Evolutionary conservation across 2,329 filamentous ascomycete genomes (phyloP).

Genomic region (Calonectria montana): DNA sequence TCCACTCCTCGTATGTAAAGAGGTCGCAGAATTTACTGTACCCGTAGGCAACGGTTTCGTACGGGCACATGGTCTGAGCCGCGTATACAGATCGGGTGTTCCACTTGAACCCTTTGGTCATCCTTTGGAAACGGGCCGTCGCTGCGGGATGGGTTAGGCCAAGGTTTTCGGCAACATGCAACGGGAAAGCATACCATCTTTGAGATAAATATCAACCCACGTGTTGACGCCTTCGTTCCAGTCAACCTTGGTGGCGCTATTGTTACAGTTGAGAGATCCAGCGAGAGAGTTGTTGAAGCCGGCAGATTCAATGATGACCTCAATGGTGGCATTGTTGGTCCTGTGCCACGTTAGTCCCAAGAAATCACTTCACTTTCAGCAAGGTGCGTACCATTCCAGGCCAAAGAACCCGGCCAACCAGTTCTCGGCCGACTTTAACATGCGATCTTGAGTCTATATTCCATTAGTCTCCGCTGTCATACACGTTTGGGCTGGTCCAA

Average conservation of each 20-base stretch:
- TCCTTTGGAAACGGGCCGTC: conserved; percentile 66
- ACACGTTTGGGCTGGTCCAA: background rate
- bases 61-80: conserved; percentile 79
- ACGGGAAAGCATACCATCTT: conserved; percentile 57
- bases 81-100: conserved; percentile 72
- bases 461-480: conserved; percentile 22
- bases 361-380: no score
- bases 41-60: conserved; percentile 81
- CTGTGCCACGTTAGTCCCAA: conserved; percentile 40
- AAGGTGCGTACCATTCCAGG: conserved; percentile 67
- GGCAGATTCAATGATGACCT: conserved; percentile 74
- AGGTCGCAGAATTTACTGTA: conserved; percentile 80
- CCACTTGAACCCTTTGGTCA: conserved; percentile 72
- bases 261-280: conserved; percentile 75
- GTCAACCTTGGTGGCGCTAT: conserved; percentile 62
- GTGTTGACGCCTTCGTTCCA: conserved; percentile 64
- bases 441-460: conserved; percentile 75
- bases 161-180: background rate
- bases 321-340: conserved; percentile 78
- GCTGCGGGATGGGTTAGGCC: conserved; percentile 53
- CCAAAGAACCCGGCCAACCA: conserved; percentile 85
- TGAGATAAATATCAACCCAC: conserved; percentile 75
- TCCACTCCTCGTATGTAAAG: conserved; percentile 82
- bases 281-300: conserved; percentile 78
- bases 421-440: conserved; percentile 82